Evolutionary conservation across 352 stramenopile genomes (phyloP), one percentile per base, ranked within the genome.

Genomic region (Phytopythium chamaehyphon): DNA sequence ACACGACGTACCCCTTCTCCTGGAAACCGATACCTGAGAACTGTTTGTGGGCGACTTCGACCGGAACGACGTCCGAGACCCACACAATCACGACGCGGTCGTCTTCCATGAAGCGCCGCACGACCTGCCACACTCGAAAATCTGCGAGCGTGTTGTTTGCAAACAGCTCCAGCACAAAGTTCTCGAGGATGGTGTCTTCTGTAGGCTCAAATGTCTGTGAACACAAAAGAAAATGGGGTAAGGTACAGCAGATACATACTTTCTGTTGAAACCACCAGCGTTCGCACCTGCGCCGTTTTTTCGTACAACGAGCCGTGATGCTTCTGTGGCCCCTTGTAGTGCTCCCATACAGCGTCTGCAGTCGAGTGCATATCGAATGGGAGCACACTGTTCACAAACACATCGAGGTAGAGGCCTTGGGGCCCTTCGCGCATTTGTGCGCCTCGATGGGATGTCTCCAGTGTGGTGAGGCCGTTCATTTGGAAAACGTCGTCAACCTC

Each of bases 21-120:
- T 63, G 49, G 57, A 70, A 69, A 51, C 57, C 49, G 55, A 69
- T 64, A 62, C 61, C 61, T n/a, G 51, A 42, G 47, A 64, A 61
- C 3, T 48, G 63, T 51, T 84, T 70, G 53, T 70, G 57, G 35
- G 57, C 64, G 57, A 84, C 77, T 38, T 83, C 71, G 16, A 79
- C 59, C 10, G 76, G 71, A 10, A 78, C 58, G 54, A 81, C 70
- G 54, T 73, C 62, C 19, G 73, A 70, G 16, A 60, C 69, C 73
- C 73, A 87, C 24, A 81, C 66, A 24, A 87, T 68, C 15, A 87
- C 71, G 18, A 84, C 64, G 22, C 71, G 76, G 21, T 78, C 59
- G 55, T 76, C 51, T 40, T 80, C 69, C 11, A 63, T 37, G 43
- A 64, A 64, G 12, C 58, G 53, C 36, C 61, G 61, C n/a, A 69